Evolutionary conservation across 192 early-diverging fungal species (phyloP).

Genomic region (Linderina pennispora): DNA sequence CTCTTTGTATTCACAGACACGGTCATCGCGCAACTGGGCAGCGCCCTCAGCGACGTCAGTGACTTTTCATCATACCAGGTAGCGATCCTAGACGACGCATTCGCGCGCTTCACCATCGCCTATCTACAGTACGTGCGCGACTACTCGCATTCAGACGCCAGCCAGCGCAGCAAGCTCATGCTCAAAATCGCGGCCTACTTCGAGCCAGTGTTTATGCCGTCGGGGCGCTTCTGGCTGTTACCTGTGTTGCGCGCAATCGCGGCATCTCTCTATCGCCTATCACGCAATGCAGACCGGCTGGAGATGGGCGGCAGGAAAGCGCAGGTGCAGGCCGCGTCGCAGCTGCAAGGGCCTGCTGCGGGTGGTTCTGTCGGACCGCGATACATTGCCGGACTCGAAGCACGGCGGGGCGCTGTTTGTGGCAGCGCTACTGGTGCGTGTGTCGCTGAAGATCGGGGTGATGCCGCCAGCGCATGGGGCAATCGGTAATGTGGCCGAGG

Average conservation of each 20-base stretch:
- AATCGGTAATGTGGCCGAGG: slow-evolving; percentile 2
- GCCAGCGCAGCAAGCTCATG: slow-evolving; percentile 10
- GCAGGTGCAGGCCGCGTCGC: slow-evolving; percentile 31
- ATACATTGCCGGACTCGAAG: slow-evolving; percentile 18
- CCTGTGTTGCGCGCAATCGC: slow-evolving; percentile 23
- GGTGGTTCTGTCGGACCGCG: slow-evolving; percentile 21
- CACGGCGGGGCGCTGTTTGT: slow-evolving; percentile 21
- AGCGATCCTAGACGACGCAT: slow-evolving; percentile 9
- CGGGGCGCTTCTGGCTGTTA: slow-evolving; percentile 26
- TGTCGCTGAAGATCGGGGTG: slow-evolving; percentile 32
- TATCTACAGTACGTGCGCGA: slow-evolving; percentile 37
- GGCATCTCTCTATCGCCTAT: too few relatives aligned
- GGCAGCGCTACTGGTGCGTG: slow-evolving; percentile 25
- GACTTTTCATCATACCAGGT: slow-evolving; percentile 32
- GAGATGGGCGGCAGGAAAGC: slow-evolving; percentile 14
- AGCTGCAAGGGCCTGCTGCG: slow-evolving; percentile 27
- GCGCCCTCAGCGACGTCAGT: slow-evolving; percentile 11
- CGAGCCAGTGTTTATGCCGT: slow-evolving; percentile 7
- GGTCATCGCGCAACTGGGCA: slow-evolving; percentile 8
- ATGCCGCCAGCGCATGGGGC: slow-evolving; percentile 33
- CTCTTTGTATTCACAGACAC: slow-evolving; percentile 34
- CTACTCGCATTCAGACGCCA: slow-evolving; percentile 1
- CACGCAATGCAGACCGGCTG: too few relatives aligned
- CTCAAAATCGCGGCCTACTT: slow-evolving; percentile 22
- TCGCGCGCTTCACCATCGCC: slow-evolving; percentile 20